Base-by-base conservation (phyloP, 2,329 filamentous ascomycete genomes). In the Curvularia eragrostidis region DNA sequence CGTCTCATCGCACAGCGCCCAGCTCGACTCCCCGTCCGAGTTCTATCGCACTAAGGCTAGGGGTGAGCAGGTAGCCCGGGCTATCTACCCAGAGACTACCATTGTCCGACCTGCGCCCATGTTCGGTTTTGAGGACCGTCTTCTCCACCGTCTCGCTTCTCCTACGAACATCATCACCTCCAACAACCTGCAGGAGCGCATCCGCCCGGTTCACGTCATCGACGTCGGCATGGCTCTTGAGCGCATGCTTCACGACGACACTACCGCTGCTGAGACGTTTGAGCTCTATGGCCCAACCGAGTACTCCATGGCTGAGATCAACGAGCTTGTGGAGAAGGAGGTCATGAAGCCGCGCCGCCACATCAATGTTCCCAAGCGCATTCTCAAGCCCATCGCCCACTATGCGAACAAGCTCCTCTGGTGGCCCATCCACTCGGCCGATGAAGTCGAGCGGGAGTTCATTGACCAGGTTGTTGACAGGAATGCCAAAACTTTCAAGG, bases 71-170 rank as follows among this genome's bases (percentile, higher is more conserved):
- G 86, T 96, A 48, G 95, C 89, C 44, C 89, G 94, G 62, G 87
- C 85, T 70, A 93, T 98, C 75, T 99, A 93, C 82, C 95, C 95
- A 24, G 95, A 99, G 81, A 96, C 95, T 18, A 99, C 95, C 44
- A 93, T 99, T 68, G 95, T 99, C 64, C 88, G 95, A 63, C 95
- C 95, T 43, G 91, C 94, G 12, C 95, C 93, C 52, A 86, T 97
- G 78, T 99, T 96, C 75, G 95, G 95, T 34, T 96, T 93, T 73
- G 95, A 99, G 79, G 95, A 99, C 79, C 89, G 89, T 71, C 86
- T 99, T 43, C 87, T 99, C 36, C 87, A 96, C 77, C 91, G 88
- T 75, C 87, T 98, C 51, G 95, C 94, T 41, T 85, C 87, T 65
- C 84, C 89, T 10, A 87, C 88, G 59, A 96, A 96, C 77, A 75